Conservation (phyloP, 345 rosid species). For the Salix arbutifolia region DNA sequence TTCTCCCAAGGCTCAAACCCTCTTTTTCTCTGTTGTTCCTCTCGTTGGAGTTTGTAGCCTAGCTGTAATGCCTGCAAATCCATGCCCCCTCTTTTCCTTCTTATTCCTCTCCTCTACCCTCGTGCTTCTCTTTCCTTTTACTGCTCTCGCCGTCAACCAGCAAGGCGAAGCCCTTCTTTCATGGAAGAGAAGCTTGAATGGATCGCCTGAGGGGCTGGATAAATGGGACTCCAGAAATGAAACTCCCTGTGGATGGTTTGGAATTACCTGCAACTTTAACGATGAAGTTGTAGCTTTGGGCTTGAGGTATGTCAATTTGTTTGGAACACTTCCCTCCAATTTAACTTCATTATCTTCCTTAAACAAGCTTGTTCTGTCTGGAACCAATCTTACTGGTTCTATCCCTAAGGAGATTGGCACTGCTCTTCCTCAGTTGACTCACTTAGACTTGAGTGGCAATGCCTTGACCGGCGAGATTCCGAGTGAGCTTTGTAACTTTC, state of each 20-base stretch:
- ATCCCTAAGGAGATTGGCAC: conserved; percentile 50
- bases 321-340: conserved; percentile 44
- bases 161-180: conserved; percentile 62
- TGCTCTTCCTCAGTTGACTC: conserved; percentile 25
- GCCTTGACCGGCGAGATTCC: conserved; percentile 66
- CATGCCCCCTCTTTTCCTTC: conserved; percentile 37
- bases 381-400: conserved; percentile 65
- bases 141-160: conserved; percentile 34
- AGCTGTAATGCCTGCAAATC: conserved; percentile 62
- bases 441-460: conserved; percentile 68
- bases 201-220: conserved; percentile 27
- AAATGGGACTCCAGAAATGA: conserved; percentile 35
- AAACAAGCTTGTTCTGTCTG: conserved; percentile 44
- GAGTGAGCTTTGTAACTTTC: conserved; percentile 49
- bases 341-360: conserved; percentile 39
- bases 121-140: conserved; percentile 10
- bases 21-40: conserved; percentile 17
- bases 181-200: conserved; percentile 47
- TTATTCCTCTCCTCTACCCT: conserved; percentile 20
- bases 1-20: conserved; percentile 40
- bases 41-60: conserved; percentile 45
- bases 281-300: conserved; percentile 38
- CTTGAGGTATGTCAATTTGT: conserved; percentile 44
- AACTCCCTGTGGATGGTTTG: conserved; percentile 59
- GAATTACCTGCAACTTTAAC: conserved; percentile 39